Percentiles rank a stretch among this genome's conserved stretches.
These are phyloP conservation scores for Tricholoma saponaceum DNA, from an alignment of 768 basidiomycete genomes.

Conservation along the genomic window DNA sequence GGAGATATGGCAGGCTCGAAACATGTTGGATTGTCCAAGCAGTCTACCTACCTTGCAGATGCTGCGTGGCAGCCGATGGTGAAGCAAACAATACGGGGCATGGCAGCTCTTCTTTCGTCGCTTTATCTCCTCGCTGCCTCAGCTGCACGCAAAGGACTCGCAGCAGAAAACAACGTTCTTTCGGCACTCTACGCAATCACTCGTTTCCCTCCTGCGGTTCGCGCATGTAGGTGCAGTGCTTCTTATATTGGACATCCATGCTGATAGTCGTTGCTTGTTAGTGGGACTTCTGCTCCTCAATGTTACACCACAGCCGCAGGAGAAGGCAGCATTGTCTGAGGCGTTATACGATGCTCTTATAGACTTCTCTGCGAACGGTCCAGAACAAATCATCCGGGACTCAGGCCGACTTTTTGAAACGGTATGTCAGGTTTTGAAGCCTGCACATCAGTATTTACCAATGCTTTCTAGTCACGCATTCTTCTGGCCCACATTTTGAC, in stretches of 20 bases:
- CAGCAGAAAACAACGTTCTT: conserved; percentile 16
- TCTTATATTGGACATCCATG: not conserved
- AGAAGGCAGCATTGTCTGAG: conserved; percentile 21
- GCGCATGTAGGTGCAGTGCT: conserved; percentile 16
- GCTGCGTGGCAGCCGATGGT: conserved; percentile 20
- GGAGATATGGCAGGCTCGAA: not conserved
- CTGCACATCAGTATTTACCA: not conserved
- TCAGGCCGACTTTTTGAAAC: conserved; percentile 7
- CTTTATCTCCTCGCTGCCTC: conserved; percentile 21
- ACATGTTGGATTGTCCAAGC: conserved; percentile 10
- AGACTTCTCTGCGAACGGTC: conserved; percentile 16
- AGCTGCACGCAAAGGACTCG: conserved; percentile 12
- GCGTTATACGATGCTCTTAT: conserved; percentile 17
- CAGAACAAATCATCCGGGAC: conserved; percentile 11
- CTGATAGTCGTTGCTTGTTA: conserved; percentile 4
- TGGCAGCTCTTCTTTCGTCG: conserved; percentile 25
- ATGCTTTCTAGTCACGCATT: not conserved
- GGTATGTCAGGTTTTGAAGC: not conserved
- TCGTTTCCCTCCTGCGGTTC: conserved; percentile 24
- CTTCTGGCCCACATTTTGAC: conserved; percentile 4
- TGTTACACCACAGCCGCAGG: conserved; percentile 14
- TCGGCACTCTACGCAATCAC: conserved; percentile 17
- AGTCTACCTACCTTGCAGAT: conserved; percentile 16
- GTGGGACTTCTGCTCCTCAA: conserved; percentile 21
- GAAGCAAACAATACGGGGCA: conserved; percentile 22